These are phyloP conservation scores for Sideroxylon spinosum DNA, from an alignment of 179 eudicot genomes.

Conservation along the genomic window DNA sequence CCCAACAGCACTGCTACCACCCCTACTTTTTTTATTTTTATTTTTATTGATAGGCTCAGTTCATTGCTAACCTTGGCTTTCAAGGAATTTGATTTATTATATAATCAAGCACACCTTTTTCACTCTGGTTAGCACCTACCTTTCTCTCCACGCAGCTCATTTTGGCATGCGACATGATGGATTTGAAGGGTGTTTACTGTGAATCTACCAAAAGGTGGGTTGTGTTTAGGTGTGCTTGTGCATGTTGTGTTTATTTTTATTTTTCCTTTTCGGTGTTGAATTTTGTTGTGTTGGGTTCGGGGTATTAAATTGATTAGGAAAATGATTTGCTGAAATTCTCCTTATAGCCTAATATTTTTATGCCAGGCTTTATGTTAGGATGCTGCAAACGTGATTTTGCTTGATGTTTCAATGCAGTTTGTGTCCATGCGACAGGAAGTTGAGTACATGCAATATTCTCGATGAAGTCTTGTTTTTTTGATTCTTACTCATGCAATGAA, in stretches of 20 bases:
- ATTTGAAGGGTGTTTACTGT: not conserved
- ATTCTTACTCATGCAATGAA: not conserved
- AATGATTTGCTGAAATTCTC: not conserved
- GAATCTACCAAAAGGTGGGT: not conserved
- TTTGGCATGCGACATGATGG: not conserved
- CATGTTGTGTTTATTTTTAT: not conserved
- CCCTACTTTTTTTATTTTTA: too few relatives aligned
- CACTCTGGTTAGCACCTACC: not conserved
- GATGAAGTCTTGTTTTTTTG: not conserved
- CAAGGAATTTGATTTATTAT: not conserved
- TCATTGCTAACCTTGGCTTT: not conserved
- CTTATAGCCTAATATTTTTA: not conserved
- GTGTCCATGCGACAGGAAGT: not conserved
- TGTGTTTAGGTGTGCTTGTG: not conserved
- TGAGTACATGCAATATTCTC: not conserved
- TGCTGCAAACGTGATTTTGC: not conserved
- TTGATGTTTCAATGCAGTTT: not conserved
- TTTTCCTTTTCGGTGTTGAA: too few relatives aligned
- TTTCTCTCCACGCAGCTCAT: not conserved
- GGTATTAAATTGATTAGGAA: not conserved
- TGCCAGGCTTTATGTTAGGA: not conserved
- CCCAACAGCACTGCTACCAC: not conserved
- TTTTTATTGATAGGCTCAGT: too few relatives aligned
- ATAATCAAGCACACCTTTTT: not conserved
- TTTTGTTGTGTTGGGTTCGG: not conserved